phyloP scores from a whole-genome alignment of 2,329 filamentous ascomycete species.

The Trichoderma oligosporum region DNA sequence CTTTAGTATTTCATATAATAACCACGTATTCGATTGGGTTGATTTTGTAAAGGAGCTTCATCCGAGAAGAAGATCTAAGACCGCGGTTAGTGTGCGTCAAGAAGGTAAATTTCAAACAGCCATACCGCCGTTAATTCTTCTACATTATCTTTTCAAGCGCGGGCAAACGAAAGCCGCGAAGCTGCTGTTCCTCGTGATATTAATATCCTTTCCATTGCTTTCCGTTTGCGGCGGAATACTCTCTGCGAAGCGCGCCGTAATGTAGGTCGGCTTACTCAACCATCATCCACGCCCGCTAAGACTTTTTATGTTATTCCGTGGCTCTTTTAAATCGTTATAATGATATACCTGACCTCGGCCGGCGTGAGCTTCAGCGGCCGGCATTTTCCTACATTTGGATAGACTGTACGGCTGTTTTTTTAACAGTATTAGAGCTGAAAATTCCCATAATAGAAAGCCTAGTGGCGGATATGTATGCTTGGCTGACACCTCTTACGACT shows the following conservation, averaged over 20 bases:
- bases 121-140: slow-evolving; percentile 2
- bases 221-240: neutral
- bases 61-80: neutral
- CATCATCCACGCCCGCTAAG: neutral
- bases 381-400: neutral
- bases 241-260: too few relatives aligned
- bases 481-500: too few relatives aligned
- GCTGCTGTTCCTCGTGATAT: neutral
- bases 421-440: too few relatives aligned
- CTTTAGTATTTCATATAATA: neutral
- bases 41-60: neutral
- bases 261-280: too few relatives aligned
- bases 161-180: neutral
- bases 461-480: too few relatives aligned
- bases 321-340: neutral
- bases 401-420: neutral
- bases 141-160: neutral
- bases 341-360: neutral
- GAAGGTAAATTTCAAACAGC: neutral
- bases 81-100: neutral
- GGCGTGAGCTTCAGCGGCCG: neutral
- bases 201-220: neutral
- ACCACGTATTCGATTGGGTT: neutral
- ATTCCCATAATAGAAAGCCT: too few relatives aligned
- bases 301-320: neutral